phyloP scores from a whole-genome alignment of 2,329 filamentous ascomycete species.

The Scopulariopsis brevicaulis region DNA sequence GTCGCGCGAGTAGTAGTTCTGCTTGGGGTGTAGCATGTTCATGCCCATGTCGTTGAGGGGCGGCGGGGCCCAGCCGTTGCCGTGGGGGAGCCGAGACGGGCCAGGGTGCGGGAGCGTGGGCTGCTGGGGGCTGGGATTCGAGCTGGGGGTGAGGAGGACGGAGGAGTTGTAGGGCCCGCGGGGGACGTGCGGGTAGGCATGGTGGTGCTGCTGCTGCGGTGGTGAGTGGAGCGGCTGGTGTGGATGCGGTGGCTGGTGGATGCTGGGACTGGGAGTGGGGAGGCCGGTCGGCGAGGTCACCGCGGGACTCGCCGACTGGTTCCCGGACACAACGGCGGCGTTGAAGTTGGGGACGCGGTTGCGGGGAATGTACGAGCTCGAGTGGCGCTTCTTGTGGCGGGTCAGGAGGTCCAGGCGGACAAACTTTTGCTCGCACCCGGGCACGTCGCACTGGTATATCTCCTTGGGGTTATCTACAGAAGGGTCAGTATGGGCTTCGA shows the following conservation, averaged over 20 bases:
- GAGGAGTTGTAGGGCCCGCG: slow-evolving; percentile 1
- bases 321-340: slow-evolving; percentile 12
- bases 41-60: slow-evolving; percentile 21
- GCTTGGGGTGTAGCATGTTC: slow-evolving; percentile 24
- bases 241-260: background rate
- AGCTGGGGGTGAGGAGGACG: slow-evolving; percentile 2
- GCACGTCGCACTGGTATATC: slow-evolving; percentile 66
- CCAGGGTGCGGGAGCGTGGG: slow-evolving; percentile 18
- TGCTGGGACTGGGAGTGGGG: slow-evolving; percentile 1
- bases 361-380: slow-evolving; percentile 36
- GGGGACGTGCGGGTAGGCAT: background rate
- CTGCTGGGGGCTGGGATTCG: slow-evolving; percentile 11
- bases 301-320: slow-evolving; percentile 7
- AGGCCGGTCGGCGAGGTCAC: background rate
- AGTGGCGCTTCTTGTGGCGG: slow-evolving; percentile 56
- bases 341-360: slow-evolving; percentile 39
- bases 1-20: slow-evolving; percentile 19
- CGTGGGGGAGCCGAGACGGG: slow-evolving; percentile 5
- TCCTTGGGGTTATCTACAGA: slow-evolving; percentile 64
- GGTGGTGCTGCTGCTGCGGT: slow-evolving; percentile 2
- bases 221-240: background rate
- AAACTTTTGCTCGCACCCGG: slow-evolving; percentile 64
- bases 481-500: background rate
- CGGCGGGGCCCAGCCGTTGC: slow-evolving; percentile 13
- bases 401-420: slow-evolving; percentile 68